Conservation (phyloP, 2,329 filamentous ascomycete genomes). For the Colletotrichum eleusines region DNA sequence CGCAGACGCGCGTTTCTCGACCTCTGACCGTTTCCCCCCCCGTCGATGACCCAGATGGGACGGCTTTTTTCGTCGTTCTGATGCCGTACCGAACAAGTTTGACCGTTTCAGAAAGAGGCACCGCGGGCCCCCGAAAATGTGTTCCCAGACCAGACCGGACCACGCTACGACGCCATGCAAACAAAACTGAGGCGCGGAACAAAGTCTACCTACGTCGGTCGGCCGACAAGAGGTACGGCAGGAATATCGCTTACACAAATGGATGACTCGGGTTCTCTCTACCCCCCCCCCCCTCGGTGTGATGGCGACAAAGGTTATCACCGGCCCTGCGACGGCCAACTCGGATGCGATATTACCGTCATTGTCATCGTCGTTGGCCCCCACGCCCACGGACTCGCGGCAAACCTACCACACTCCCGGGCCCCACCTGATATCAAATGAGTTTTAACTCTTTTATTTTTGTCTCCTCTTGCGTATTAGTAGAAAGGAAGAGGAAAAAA, state of each 20-base stretch:
- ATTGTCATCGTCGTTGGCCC: not conserved
- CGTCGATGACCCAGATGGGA: not conserved
- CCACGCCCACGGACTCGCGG: conserved; percentile 15
- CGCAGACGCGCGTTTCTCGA: conserved; percentile 1
- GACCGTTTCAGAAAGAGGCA: not conserved
- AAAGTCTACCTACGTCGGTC: not conserved
- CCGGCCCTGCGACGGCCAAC: not conserved
- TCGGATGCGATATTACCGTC: conserved; percentile 10
- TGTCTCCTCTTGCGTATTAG: not conserved
- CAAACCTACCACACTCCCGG: conserved; percentile 15
- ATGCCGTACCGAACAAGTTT: not conserved
- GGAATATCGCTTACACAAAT: not conserved
- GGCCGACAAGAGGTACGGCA: not conserved
- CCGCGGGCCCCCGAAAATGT: not conserved
- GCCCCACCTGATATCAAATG: conserved; percentile 11
- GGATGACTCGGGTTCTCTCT: not conserved
- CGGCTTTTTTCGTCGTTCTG: not conserved
- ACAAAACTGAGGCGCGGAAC: not conserved
- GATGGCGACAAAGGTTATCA: no score
- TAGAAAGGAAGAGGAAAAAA: not conserved
- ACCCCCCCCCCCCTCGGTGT: no score
- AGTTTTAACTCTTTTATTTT: not conserved
- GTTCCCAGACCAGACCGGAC: not conserved
- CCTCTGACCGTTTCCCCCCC: not conserved
- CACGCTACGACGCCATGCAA: not conserved